Evolutionary conservation across 768 basidiomycete species (phyloP).

Genomic region (Boletus tylopilopsis): DNA sequence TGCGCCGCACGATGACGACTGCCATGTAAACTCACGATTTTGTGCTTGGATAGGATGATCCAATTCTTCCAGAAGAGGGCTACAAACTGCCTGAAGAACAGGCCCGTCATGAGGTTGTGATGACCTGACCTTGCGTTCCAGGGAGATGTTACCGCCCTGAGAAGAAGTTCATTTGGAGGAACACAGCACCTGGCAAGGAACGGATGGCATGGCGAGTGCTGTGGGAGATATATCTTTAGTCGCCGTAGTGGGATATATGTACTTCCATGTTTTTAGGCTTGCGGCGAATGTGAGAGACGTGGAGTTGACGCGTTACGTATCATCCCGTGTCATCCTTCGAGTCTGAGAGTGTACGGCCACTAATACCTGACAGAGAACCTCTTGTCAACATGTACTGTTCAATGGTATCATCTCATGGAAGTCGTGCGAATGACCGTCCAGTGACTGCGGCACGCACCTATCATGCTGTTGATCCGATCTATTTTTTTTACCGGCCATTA

Average conservation of each 20-base stretch:
- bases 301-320: no score
- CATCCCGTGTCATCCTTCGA: no score
- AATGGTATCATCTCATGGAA: no score
- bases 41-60: slow-evolving; percentile 65
- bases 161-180: neutral
- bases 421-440: no score
- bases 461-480: no score
- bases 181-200: neutral
- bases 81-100: slow-evolving; percentile 60
- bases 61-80: slow-evolving; percentile 71
- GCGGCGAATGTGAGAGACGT: neutral
- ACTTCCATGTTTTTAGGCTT: no score
- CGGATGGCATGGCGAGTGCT: neutral
- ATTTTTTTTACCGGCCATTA: no score
- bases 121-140: neutral
- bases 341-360: no score
- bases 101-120: slow-evolving; percentile 28
- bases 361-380: no score
- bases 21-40: slow-evolving; percentile 44
- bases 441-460: no score
- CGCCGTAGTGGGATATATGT: neutral
- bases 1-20: neutral
- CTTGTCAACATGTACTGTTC: no score
- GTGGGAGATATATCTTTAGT: slow-evolving; percentile 1
- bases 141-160: neutral